Percentiles rank a stretch among this genome's conserved stretches.
Evolutionary conservation across 306 rosid genomes (phyloP).

Genomic region (Trifolium fragiferum): DNA sequence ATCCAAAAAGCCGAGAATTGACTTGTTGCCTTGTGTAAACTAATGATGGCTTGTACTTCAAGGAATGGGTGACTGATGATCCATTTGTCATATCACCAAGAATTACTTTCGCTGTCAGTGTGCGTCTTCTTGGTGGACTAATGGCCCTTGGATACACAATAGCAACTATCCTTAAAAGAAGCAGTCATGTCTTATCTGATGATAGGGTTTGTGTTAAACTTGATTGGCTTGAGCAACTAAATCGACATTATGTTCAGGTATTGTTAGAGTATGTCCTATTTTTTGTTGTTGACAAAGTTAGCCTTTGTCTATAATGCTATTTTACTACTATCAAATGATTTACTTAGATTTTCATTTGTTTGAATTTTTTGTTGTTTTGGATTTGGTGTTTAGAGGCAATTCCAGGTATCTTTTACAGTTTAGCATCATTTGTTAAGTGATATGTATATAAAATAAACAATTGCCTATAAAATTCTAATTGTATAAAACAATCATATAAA

Average conservation of each 20-base stretch:
- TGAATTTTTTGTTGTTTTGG: slow-evolving; percentile 17
- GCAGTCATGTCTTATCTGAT: slow-evolving; percentile 80
- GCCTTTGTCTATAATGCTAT: not conserved
- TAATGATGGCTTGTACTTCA: slow-evolving; percentile 1
- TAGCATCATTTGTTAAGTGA: too few relatives aligned
- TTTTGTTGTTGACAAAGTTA: not conserved
- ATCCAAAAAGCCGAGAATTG: not conserved
- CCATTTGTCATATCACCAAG: slow-evolving; percentile 98
- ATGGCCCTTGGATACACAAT: slow-evolving; percentile 99
- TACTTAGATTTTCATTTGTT: slow-evolving; percentile 17
- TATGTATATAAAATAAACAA: too few relatives aligned
- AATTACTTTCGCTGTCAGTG: slow-evolving; percentile 97
- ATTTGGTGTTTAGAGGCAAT: slow-evolving; percentile 18
- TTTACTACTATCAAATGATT: slow-evolving; percentile 29
- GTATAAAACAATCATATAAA: too few relatives aligned
- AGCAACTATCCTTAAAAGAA: slow-evolving; percentile 92
- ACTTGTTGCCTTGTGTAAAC: not conserved
- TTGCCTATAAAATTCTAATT: too few relatives aligned
- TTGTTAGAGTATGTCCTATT: not conserved
- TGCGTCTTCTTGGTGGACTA: slow-evolving; percentile 97
- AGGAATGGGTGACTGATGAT: slow-evolving; percentile 96
- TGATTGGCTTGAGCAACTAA: slow-evolving; percentile 94
- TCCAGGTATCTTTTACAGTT: not conserved
- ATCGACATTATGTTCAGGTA: slow-evolving; percentile 93
- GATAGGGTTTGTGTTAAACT: slow-evolving; percentile 79